Conservation (phyloP, 108 stramenopile genomes). For the Skeletonema potamos region DNA sequence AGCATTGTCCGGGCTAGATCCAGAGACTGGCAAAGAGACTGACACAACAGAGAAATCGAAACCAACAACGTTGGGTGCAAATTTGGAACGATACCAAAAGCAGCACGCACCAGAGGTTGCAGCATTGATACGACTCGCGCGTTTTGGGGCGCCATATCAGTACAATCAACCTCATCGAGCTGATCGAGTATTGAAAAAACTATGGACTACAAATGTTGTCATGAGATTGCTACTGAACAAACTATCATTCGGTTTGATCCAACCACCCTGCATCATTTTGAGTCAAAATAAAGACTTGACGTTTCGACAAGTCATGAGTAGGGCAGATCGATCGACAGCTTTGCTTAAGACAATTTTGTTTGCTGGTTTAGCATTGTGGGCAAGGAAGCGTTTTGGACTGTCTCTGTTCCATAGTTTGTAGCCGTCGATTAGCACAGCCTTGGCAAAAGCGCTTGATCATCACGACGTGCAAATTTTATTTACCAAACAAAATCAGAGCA, state of each 20-base stretch:
- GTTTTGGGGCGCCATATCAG: constrained; percentile 68
- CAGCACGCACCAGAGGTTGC: constrained; percentile 36
- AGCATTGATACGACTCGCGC: constrained; percentile 56
- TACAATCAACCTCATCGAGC: constrained; percentile 56
- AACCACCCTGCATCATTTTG: constrained; percentile 42
- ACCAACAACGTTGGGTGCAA: not conserved
- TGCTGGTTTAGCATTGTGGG: not conserved
- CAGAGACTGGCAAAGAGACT: constrained; percentile 11
- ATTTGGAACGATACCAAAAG: constrained; percentile 29
- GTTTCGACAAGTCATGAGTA: constrained; percentile 54
- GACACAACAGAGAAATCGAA: not conserved
- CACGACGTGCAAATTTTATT: too few species aligned
- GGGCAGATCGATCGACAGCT: constrained; percentile 42
- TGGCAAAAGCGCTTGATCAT: too few species aligned
- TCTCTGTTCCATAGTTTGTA: too few species aligned
- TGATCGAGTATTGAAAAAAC: constrained; percentile 36
- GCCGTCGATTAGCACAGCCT: too few species aligned
- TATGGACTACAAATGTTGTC: constrained; percentile 58
- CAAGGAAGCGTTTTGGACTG: not conserved
- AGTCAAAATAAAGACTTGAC: constrained; percentile 30
- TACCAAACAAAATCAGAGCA: too few species aligned
- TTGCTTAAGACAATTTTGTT: constrained; percentile 6
- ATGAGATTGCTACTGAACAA: constrained; percentile 60
- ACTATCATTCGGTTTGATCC: constrained; percentile 37
- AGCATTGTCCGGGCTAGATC: constrained; percentile 36